A percentile compares a stretch with the other conserved stretches of the same genome.
Conservation (phyloP, 768 basidiomycete genomes). For the Mrakia frigida region DNA sequence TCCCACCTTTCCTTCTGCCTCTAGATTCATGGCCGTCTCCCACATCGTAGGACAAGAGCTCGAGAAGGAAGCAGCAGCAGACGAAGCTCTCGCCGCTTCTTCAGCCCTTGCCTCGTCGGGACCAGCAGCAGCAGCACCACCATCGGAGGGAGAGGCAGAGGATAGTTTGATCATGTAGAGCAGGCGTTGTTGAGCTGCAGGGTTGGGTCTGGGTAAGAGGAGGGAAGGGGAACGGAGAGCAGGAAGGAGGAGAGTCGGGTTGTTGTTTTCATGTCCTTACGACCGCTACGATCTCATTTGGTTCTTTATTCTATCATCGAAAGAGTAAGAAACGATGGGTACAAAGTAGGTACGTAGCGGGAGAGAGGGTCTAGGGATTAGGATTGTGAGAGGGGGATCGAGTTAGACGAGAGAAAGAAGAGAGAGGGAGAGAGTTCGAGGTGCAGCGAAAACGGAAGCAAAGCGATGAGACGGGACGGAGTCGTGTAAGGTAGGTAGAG, state of each 20-base stretch:
- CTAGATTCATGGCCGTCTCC: constrained; percentile 32
- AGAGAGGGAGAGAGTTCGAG: too few relatives aligned
- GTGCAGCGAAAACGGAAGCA: too few relatives aligned
- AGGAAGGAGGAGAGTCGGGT: background rate
- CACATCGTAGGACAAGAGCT: constrained; percentile 30
- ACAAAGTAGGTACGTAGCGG: too few relatives aligned
- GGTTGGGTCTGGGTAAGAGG: background rate
- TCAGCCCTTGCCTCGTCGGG: background rate
- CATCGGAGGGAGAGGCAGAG: background rate
- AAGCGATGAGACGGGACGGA: too few relatives aligned
- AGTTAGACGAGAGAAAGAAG: too few relatives aligned
- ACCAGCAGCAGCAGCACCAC: background rate
- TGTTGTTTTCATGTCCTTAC: background rate
- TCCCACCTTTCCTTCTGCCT: background rate
- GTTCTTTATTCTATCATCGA: too few relatives aligned
- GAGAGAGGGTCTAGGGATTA: too few relatives aligned
- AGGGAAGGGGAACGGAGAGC: background rate
- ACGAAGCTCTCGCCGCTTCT: background rate
- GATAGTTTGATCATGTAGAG: constrained; percentile 14
- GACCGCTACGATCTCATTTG: background rate
- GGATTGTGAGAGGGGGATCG: too few relatives aligned
- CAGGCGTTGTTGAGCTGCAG: background rate
- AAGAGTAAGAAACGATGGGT: too few relatives aligned
- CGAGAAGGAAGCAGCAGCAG: constrained; percentile 18
- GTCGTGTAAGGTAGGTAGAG: too few relatives aligned